Conservation (phyloP, 208 protist species). For the Leishmania lainsoni region DNA sequence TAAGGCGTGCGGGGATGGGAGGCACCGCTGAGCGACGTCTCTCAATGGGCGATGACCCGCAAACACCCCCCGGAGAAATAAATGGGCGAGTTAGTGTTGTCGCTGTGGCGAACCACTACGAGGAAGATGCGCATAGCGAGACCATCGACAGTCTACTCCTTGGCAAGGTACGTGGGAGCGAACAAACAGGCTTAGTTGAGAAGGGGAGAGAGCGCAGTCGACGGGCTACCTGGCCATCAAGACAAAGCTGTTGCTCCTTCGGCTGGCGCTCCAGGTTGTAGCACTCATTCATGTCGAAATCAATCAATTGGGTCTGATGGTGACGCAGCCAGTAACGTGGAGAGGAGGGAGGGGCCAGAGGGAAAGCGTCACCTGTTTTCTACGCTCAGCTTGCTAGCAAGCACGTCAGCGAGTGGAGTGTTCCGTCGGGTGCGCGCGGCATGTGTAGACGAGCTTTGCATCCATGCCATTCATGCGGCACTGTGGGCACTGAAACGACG, state of each 20-base stretch:
- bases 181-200: not conserved
- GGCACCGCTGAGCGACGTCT: not conserved
- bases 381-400: not conserved
- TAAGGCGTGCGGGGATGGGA: not conserved
- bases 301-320: not conserved
- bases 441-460: slow-evolving; percentile 79
- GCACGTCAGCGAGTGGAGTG: slow-evolving; percentile 66
- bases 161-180: not conserved
- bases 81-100: not conserved
- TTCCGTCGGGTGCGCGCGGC: slow-evolving; percentile 71
- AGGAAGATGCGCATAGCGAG: not conserved
- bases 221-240: not conserved
- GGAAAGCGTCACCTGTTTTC: not conserved
- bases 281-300: not conserved
- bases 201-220: not conserved
- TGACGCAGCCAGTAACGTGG: not conserved
- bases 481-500: slow-evolving; percentile 79
- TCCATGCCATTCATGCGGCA: slow-evolving; percentile 80
- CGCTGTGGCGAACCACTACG: not conserved
- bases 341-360: not conserved
- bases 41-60: not conserved
- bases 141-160: not conserved
- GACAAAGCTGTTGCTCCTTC: not conserved
- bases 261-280: not conserved
- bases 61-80: not conserved